Conservation (phyloP, 2,329 filamentous ascomycete species). For the Pezicula radicicola region DNA sequence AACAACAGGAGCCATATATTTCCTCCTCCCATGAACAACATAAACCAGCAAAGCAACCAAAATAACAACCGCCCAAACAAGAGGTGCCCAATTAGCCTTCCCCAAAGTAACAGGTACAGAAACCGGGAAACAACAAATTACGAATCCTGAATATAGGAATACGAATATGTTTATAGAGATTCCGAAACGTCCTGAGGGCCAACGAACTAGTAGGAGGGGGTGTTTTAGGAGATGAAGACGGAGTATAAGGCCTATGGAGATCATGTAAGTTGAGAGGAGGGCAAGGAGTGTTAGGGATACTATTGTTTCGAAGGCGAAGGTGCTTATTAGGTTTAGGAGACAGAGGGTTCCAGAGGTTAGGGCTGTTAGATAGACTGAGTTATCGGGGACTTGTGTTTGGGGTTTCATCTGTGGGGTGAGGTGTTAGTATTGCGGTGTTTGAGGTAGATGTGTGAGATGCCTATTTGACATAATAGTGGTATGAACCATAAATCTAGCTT, state of each 20-base stretch:
- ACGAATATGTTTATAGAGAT: constrained; percentile 39
- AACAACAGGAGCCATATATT: constrained; percentile 28
- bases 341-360: constrained; percentile 16
- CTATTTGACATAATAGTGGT: no score
- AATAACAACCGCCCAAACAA: constrained; percentile 18
- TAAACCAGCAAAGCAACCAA: constrained; percentile 23
- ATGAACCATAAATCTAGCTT: no score
- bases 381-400: constrained; percentile 22
- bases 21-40: constrained; percentile 27
- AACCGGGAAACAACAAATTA: constrained; percentile 46
- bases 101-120: constrained; percentile 30
- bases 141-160: constrained; percentile 40
- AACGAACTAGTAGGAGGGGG: constrained; percentile 36
- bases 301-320: constrained; percentile 49
- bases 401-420: constrained; percentile 27
- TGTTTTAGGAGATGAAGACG: constrained; percentile 32
- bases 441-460: no score
- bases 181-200: constrained; percentile 39
- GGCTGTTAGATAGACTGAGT: constrained; percentile 19
- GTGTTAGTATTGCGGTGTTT: neutral
- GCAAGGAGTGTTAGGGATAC: constrained; percentile 48
- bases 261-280: constrained; percentile 49
- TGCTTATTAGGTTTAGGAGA: constrained; percentile 47
- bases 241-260: constrained; percentile 40
- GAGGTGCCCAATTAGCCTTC: constrained; percentile 42